phyloP scores from a whole-genome alignment of 1,284 basidiomycete species.

The Rhodotorula sp. region DNA sequence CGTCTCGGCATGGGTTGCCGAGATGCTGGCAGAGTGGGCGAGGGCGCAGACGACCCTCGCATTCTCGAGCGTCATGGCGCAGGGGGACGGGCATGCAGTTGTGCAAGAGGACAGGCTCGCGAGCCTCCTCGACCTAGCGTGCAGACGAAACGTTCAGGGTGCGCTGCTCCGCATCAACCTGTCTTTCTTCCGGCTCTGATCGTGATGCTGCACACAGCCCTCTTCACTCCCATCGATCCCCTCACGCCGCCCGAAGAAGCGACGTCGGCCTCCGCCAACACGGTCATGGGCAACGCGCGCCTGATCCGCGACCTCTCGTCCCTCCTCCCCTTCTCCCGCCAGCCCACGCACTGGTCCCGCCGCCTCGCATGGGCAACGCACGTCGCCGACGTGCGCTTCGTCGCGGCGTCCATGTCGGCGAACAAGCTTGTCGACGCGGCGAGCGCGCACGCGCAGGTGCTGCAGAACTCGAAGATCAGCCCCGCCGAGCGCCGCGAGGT shows the following conservation, averaged over 20 bases:
- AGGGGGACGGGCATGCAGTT: constrained; percentile 8
- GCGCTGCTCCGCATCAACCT: background rate
- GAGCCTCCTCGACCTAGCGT: constrained; percentile 36
- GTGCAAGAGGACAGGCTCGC: constrained; percentile 31
- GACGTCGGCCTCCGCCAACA: constrained; percentile 18
- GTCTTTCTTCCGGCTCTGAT: background rate
- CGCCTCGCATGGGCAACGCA: constrained; percentile 39
- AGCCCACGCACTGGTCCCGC: constrained; percentile 22
- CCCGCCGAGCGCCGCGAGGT: constrained; percentile 17
- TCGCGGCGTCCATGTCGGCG: constrained; percentile 33
- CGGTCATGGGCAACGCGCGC: constrained; percentile 40
- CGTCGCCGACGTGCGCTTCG: constrained; percentile 40
- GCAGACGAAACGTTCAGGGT: constrained; percentile 41
- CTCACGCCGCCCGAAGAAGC: constrained; percentile 17
- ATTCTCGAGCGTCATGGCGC: constrained; percentile 27
- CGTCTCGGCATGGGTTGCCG: constrained; percentile 25
- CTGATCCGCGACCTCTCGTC: constrained; percentile 35
- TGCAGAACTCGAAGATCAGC: constrained; percentile 19
- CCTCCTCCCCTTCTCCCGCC: constrained; percentile 32
- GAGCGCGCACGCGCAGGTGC: constrained; percentile 18
- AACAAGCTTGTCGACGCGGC: constrained; percentile 37
- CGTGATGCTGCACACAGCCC: constrained; percentile 9
- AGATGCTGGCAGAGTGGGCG: constrained; percentile 41
- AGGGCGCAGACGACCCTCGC: constrained; percentile 38
- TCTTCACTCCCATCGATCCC: constrained; percentile 40